Evolutionary conservation across 257 asterid species (phyloP).

Genomic region (Lithospermum erythrorhizon): DNA sequence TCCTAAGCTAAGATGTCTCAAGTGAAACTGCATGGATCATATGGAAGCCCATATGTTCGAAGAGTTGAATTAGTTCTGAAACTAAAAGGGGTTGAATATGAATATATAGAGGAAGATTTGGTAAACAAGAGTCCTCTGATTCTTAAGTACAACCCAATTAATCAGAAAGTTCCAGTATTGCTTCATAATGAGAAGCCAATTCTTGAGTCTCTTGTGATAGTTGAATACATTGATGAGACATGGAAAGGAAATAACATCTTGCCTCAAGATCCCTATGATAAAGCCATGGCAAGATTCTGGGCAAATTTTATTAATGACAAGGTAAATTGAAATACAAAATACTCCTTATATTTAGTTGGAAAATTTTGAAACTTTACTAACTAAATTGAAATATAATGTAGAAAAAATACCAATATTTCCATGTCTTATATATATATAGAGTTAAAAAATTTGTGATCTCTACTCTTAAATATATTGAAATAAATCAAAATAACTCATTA

Average conservation of each 20-base stretch:
- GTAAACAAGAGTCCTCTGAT: slow-evolving; percentile 26
- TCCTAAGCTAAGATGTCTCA: slow-evolving; percentile 21
- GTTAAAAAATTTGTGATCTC: too few relatives aligned
- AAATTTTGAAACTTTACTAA: too few relatives aligned
- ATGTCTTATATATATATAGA: too few relatives aligned
- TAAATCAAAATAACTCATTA: too few relatives aligned
- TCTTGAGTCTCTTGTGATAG: slow-evolving; percentile 30
- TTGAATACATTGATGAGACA: slow-evolving; percentile 43
- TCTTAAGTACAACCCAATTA: slow-evolving; percentile 31
- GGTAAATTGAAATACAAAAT: too few relatives aligned
- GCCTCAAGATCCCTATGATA: slow-evolving; percentile 28
- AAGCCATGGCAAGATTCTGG: slow-evolving; percentile 43
- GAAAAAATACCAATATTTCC: too few relatives aligned
- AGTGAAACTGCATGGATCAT: slow-evolving; percentile 33
- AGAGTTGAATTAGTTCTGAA: slow-evolving; percentile 28
- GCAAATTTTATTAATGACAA: slow-evolving; percentile 35
- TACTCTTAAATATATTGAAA: too few relatives aligned
- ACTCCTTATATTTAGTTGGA: too few relatives aligned
- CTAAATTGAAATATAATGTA: too few relatives aligned
- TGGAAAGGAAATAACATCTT: slow-evolving; percentile 28
- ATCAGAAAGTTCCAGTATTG: slow-evolving; percentile 18
- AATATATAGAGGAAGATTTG: slow-evolving; percentile 24
- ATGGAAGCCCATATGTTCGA: slow-evolving; percentile 28
- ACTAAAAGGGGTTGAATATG: not conserved
- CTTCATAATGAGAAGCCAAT: slow-evolving; percentile 40